phyloP scores from a whole-genome alignment of 768 basidiomycete species.

The Lactarius pseudohatsudake region DNA sequence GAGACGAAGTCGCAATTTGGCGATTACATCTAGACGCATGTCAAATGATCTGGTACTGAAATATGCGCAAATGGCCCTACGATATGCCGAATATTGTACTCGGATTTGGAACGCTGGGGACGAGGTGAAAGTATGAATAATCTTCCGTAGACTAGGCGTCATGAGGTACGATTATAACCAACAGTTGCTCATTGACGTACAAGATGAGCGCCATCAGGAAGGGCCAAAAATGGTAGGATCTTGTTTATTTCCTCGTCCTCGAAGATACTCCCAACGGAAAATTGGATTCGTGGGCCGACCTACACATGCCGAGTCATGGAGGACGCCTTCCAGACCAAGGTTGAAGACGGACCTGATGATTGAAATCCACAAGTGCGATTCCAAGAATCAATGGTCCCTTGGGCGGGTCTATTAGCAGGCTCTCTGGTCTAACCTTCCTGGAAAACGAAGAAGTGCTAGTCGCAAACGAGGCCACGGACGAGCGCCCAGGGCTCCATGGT shows the following conservation, averaged over 20 bases:
- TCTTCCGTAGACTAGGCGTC: conserved; percentile 75
- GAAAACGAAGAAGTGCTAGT: conserved; percentile 51
- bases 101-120: conserved; percentile 65
- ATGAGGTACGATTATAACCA: conserved; percentile 3
- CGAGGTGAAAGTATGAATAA: conserved; percentile 94
- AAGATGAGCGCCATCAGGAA: conserved; percentile 96
- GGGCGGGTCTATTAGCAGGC: conserved; percentile 62
- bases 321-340: not conserved
- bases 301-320: conserved; percentile 36
- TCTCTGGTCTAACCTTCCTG: conserved; percentile 76
- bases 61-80: conserved; percentile 43
- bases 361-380: conserved; percentile 92
- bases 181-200: conserved; percentile 44
- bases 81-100: conserved; percentile 96
- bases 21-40: conserved; percentile 74
- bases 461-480: conserved; percentile 60
- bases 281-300: conserved; percentile 93
- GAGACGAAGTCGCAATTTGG: conserved; percentile 78
- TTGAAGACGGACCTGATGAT: conserved; percentile 71
- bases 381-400: conserved; percentile 72
- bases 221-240: conserved; percentile 90
- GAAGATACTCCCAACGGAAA: conserved; percentile 73
- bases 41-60: not conserved
- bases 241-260: conserved; percentile 83
- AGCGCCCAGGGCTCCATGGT: conserved; percentile 46